These are phyloP conservation scores for Akanthomyces muscarius DNA, from an alignment of 2,329 filamentous ascomycete genomes.

Conservation along the genomic window DNA sequence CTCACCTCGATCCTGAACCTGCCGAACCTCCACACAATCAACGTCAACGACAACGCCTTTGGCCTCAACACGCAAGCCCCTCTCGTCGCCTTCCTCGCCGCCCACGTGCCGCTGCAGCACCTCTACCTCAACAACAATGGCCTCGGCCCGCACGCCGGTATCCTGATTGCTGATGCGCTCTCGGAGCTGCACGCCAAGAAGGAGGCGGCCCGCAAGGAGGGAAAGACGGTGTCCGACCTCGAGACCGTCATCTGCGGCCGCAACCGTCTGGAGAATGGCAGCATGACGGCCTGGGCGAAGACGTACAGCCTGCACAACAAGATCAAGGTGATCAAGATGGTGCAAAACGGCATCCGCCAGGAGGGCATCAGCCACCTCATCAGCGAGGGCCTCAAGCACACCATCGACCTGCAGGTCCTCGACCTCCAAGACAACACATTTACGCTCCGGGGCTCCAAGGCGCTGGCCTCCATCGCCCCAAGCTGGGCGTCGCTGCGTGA, in stretches of 20 bases:
- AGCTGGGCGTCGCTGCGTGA: conserved; percentile 75
- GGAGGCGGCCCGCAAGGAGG: conserved; percentile 66
- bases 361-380: conserved; percentile 85
- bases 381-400: conserved; percentile 70
- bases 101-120: conserved; percentile 86
- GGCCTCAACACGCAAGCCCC: conserved; percentile 92
- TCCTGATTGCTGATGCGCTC: conserved; percentile 83
- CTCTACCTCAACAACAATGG: conserved; percentile 98
- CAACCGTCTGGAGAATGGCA: conserved; percentile 92
- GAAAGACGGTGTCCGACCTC: conserved; percentile 71
- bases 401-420: conserved; percentile 65
- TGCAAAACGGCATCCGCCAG: conserved; percentile 94
- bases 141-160: conserved; percentile 85
- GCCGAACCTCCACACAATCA: conserved; percentile 82
- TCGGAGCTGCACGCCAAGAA: conserved; percentile 80
- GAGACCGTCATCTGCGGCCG: conserved; percentile 97
- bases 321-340: conserved; percentile 89
- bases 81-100: conserved; percentile 83
- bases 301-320: conserved; percentile 78
- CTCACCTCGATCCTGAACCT: conserved; percentile 84
- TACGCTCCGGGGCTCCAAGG: conserved; percentile 72
- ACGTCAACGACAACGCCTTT: conserved; percentile 97
- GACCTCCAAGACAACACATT: conserved; percentile 99
- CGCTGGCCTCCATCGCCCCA: conserved; percentile 69
- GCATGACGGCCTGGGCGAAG: conserved; percentile 92